Conservation (phyloP, 1,284 basidiomycete genomes). For the Pseudozyma pruni region DNA sequence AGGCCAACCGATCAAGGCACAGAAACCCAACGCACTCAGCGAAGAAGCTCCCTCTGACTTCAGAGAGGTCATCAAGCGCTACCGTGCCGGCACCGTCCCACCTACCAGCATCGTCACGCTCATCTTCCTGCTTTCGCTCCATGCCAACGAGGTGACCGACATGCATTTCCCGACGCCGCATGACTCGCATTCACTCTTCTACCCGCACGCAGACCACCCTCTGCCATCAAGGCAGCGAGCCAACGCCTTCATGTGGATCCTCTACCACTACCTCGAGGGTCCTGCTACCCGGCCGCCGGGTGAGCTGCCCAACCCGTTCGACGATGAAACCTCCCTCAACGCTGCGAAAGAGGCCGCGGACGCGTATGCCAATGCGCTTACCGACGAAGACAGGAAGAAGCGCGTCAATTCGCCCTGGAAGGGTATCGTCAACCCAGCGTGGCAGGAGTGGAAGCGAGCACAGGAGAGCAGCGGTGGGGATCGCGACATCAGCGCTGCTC, state of each 20-base stretch:
- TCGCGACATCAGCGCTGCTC: constrained; percentile 7
- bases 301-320: constrained; percentile 59
- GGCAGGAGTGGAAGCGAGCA: constrained; percentile 48
- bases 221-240: constrained; percentile 58
- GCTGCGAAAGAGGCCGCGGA: constrained; percentile 35
- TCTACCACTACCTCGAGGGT: constrained; percentile 65
- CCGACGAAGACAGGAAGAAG: constrained; percentile 42
- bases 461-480: constrained; percentile 27
- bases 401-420: constrained; percentile 51
- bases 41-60: constrained; percentile 61
- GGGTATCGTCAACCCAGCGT: constrained; percentile 56
- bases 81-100: constrained; percentile 41
- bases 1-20: constrained; percentile 36
- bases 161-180: constrained; percentile 59
- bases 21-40: constrained; percentile 46
- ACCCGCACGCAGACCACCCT: constrained; percentile 57
- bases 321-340: constrained; percentile 48
- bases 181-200: constrained; percentile 64
- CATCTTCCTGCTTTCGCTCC: constrained; percentile 60
- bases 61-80: constrained; percentile 56
- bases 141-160: constrained; percentile 54
- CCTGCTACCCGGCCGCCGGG: constrained; percentile 54
- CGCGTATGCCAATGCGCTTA: constrained; percentile 40
- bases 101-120: constrained; percentile 63
- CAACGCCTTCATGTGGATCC: constrained; percentile 62